Percentiles rank a stretch among this genome's conserved stretches.
Evolutionary conservation across 1,284 basidiomycete species (phyloP).

Genomic region (Marasmius sp.): DNA sequence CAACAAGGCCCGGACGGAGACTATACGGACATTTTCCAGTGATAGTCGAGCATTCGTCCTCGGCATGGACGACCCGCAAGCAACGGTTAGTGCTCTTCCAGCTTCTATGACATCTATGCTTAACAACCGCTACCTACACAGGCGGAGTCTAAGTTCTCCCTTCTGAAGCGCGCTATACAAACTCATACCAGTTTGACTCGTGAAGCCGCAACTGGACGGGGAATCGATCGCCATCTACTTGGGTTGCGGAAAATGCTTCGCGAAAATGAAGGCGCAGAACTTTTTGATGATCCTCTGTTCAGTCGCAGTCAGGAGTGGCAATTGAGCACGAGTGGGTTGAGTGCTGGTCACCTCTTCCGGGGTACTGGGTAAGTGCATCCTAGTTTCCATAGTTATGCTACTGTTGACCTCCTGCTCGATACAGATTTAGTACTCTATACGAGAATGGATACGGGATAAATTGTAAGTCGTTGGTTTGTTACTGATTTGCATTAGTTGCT

Average conservation of each 20-base stretch:
- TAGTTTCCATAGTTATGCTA: slow-evolving; percentile 6
- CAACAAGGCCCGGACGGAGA: slow-evolving; percentile 90
- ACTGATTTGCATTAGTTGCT: not conserved
- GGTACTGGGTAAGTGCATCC: slow-evolving; percentile 75
- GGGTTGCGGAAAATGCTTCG: slow-evolving; percentile 77
- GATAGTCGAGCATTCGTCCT: slow-evolving; percentile 84
- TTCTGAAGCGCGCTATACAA: slow-evolving; percentile 70
- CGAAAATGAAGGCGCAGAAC: slow-evolving; percentile 33
- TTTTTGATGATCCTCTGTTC: slow-evolving; percentile 85
- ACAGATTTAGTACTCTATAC: slow-evolving; percentile 76
- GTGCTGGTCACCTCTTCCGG: slow-evolving; percentile 83
- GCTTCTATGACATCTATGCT: not conserved
- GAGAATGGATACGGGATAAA: slow-evolving; percentile 91
- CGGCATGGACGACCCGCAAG: slow-evolving; percentile 62
- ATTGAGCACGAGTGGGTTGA: slow-evolving; percentile 89
- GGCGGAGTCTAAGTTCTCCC: slow-evolving; percentile 45
- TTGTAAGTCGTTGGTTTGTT: slow-evolving; percentile 54
- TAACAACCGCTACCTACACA: slow-evolving; percentile 20
- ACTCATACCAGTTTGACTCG: slow-evolving; percentile 79
- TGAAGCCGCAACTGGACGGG: slow-evolving; percentile 80
- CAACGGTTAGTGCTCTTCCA: slow-evolving; percentile 39
- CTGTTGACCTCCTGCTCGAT: not conserved
- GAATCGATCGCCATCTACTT: slow-evolving; percentile 91
- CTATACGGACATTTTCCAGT: slow-evolving; percentile 77
- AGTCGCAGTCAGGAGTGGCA: slow-evolving; percentile 83